phyloP scores from a whole-genome alignment of 805 yeast species.

The Lachancea dasiensis region DNA sequence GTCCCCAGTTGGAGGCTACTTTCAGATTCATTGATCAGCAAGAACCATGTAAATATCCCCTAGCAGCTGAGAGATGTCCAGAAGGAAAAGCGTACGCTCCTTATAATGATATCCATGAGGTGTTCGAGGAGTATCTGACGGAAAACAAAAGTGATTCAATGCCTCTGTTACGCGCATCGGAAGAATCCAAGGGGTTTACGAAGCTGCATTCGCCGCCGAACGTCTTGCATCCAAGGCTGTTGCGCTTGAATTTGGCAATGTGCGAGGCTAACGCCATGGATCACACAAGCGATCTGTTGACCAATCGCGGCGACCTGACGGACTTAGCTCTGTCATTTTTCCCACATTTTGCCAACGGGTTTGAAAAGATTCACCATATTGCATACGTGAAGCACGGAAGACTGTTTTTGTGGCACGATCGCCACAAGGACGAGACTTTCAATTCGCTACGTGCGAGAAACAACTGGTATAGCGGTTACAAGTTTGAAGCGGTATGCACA shows the following conservation, averaged over 20 bases:
- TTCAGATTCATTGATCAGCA: not conserved
- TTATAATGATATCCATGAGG: conserved; percentile 5
- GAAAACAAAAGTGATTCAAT: not conserved
- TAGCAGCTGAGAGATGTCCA: not conserved
- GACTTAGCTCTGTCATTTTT: conserved; percentile 6
- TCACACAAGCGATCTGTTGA: not conserved
- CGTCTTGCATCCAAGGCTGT: not conserved
- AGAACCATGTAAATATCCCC: not conserved
- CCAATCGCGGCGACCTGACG: conserved; percentile 7
- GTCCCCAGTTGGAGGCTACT: not conserved
- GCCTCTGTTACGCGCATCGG: not conserved
- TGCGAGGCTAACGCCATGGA: not conserved
- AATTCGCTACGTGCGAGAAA: not conserved
- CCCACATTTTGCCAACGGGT: not conserved
- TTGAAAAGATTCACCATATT: conserved; percentile 5
- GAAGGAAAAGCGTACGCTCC: not conserved
- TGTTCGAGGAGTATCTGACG: not conserved
- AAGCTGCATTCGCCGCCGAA: not conserved
- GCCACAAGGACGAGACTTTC: conserved; percentile 3
- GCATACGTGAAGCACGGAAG: conserved; percentile 3
- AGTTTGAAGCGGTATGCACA: conserved; percentile 8
- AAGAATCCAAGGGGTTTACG: conserved; percentile 2
- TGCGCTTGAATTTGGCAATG: conserved; percentile 1
- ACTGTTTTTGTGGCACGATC: conserved; percentile 6
- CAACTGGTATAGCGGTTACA: conserved; percentile 8